Base-by-base conservation (phyloP, 441 rosid species). In the Bocquillonia castaneifolia region DNA sequence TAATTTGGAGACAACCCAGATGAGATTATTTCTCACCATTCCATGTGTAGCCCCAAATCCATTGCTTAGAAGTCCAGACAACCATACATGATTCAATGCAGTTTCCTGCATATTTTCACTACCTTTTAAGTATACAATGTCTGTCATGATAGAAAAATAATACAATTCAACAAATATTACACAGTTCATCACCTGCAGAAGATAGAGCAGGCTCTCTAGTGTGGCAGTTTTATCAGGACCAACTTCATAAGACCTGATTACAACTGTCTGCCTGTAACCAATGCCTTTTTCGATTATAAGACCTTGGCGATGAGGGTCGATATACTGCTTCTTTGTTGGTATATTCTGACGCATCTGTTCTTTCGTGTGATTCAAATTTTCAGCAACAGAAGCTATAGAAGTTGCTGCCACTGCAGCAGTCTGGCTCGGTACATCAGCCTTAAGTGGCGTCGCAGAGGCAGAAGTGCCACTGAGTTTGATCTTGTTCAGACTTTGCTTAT, bases 41-140 rank as follows among this genome's bases (percentile, higher is more conserved):
- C 84, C 91, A 72, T 85, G 90, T 2, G 95, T 86, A 9, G 95
- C 88, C 18, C 92, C 95, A 23, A 89, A 86, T 54, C 95, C 95
- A 72, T 89, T 85, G 71, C 90, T 79, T 6, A 89, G 82, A 25
- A 89, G 85, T 68, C 95, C 92, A 1, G 95, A 89, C 86, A 89
- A 81, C 95, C 95, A 89, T 6, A 89, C 92, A 64, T 88, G 91
- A 68, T 88, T 88, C 70, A 88, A 57, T 40, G 95, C 92, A 0
- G 92, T 84, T 79, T 85, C 95, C 92, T 88, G 68, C 74, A 64
- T 28, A 36, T n/a, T n/a, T n/a, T 12, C 6, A 32, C 14, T 6
- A 22, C 22, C 1, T 3, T 40, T 31, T 18, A 50, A 12, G 59
- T 29, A 60, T 5, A 60, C 25, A 37, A 29, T 22, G 13, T 26